Base-by-base conservation (phyloP, 2,329 filamentous ascomycete species). In the Zymoseptoria ardabiliae region DNA sequence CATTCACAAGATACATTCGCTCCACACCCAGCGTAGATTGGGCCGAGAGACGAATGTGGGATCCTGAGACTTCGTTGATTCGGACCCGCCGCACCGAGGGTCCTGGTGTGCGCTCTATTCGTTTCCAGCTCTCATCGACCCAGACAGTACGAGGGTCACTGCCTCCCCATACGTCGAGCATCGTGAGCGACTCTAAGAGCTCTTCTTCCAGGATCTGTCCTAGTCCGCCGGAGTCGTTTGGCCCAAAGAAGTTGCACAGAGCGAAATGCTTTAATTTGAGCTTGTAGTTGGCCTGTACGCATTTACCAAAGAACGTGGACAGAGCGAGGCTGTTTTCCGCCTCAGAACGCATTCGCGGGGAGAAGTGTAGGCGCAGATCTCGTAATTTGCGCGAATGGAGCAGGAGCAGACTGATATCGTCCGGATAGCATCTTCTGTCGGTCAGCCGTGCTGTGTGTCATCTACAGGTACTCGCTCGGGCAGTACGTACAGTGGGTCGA, bases 321-420 rank as follows among this genome's bases (percentile, higher is more conserved):
- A 85, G 69, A 52, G 76, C 78, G 22, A 85, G 76, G 53, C 80
- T 83, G 5, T 82, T 79, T 66, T 86, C 84, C 50, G 82, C 81
- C 35, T 74, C 76, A 41, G 80, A 77, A 22, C 83, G 77, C 82
- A 87, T 86, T 1, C 84, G 80, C 3, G 83, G 82, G 25, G 78
- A 83, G 78, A 82, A 87, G 66, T 86, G 83, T 60, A 86, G 62
- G 57, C 76, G 80, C 7, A 87, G 70, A 30, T 82, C 80, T 49
- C 78, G 74, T 3, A 87, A 72, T 56, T 81, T 81, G 61, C 76
- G 79, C 4, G 81, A 80, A n/a, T 78, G 74, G 13, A 77, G 70
- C 6, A 86, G 71, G 13, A 86, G 71, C 21, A 81, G 73, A 13
- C 82, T 82, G 8, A 86, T 79, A 64, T 86, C 84, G 70, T 87